A percentile compares a stretch with the other conserved stretches of the same genome.
Conservation (phyloP, 179 eudicot species). For the Beta lomatogona region DNA sequence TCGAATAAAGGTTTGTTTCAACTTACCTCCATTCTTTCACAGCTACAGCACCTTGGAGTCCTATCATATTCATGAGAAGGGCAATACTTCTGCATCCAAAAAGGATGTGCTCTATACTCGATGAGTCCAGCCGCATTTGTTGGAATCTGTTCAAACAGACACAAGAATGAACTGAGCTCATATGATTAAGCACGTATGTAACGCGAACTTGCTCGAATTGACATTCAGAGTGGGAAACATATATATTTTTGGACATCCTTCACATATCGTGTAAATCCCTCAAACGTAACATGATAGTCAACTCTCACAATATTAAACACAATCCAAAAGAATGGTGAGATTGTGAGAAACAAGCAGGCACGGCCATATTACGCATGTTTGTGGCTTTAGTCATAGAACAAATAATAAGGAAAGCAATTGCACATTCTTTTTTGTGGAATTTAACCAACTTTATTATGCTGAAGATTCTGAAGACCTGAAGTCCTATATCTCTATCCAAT, state of each 20-base stretch:
- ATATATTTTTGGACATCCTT: neutral
- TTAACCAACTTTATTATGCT: neutral
- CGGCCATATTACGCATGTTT: neutral
- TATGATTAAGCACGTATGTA: neutral
- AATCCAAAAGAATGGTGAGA: neutral
- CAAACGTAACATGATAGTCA: neutral
- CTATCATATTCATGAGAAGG: slow-evolving; percentile 86
- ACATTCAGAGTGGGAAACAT: neutral
- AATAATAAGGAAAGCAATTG: neutral
- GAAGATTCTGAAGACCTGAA: slow-evolving; percentile 6
- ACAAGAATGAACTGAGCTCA: neutral
- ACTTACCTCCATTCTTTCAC: slow-evolving; percentile 98
- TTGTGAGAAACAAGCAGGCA: neutral
- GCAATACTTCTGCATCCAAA: slow-evolving; percentile 97
- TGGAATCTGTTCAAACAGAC: slow-evolving; percentile 56
- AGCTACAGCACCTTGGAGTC: slow-evolving; percentile 97
- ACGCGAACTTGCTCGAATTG: neutral
- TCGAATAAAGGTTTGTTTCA: neutral
- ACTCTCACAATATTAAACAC: neutral
- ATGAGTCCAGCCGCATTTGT: slow-evolving; percentile 80
- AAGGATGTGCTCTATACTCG: slow-evolving; percentile 98
- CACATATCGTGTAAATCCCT: neutral
- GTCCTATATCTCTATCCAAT: neutral
- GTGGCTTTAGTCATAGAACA: neutral
- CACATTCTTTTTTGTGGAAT: neutral